phyloP scores from a whole-genome alignment of 306 rosid species.

The Ziziphus jujuba region DNA sequence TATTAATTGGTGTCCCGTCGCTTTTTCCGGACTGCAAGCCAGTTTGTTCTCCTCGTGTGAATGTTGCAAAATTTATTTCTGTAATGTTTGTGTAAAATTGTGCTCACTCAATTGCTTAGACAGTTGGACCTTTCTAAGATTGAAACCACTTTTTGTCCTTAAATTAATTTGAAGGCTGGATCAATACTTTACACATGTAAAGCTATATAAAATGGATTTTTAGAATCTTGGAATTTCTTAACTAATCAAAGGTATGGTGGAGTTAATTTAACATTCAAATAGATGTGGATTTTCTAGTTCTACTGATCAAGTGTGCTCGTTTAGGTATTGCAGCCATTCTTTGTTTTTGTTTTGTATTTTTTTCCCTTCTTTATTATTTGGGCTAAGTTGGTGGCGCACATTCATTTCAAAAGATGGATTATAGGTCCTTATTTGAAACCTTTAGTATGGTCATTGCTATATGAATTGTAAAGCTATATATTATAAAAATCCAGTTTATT shows the following conservation, averaged over 20 bases:
- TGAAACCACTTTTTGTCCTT: not conserved
- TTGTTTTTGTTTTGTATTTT: too few species aligned
- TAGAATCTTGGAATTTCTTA: not conserved
- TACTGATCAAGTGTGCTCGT: not conserved
- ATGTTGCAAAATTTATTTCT: not conserved
- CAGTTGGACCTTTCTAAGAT: not conserved
- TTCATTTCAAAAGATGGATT: not conserved
- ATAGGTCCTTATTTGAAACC: not conserved
- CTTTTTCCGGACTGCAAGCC: not conserved
- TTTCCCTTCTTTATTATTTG: too few species aligned
- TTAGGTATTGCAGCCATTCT: too few species aligned
- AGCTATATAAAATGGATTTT: not conserved
- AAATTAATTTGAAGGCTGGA: not conserved
- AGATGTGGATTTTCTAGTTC: not conserved
- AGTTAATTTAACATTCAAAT: not conserved
- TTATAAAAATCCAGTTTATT: conserved; percentile 2
- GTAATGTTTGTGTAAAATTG: not conserved
- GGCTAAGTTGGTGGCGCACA: not conserved
- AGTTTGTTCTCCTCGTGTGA: not conserved
- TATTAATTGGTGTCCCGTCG: not conserved
- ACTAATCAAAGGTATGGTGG: not conserved
- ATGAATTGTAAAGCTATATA: not conserved
- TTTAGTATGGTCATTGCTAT: not conserved
- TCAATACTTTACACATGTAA: not conserved
- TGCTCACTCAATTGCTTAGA: conserved; percentile 8